Evolutionary conservation across 1,139 yeast genomes (phyloP).

Genomic region (Taiozyma onychis): DNA sequence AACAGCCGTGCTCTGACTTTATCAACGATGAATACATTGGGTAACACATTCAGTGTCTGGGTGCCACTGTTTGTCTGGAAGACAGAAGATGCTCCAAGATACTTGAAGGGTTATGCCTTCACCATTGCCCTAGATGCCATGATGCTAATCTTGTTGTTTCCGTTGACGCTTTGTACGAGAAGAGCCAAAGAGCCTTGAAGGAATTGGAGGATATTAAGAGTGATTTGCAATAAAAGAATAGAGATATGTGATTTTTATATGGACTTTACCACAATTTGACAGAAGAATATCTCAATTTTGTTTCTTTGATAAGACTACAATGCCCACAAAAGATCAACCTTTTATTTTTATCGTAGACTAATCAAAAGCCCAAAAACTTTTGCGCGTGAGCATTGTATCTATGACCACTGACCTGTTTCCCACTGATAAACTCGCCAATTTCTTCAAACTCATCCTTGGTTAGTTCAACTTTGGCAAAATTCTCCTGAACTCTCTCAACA

Average conservation of each 20-base stretch:
- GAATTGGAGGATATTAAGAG: background rate
- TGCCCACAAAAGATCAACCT: too few species aligned
- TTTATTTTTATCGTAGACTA: background rate
- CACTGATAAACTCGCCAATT: conserved; percentile 38
- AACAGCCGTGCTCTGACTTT: conserved; percentile 32
- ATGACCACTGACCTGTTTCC: conserved; percentile 39
- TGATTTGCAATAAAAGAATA: background rate
- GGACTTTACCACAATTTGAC: too few species aligned
- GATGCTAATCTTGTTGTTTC: conserved; percentile 8
- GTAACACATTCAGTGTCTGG: conserved; percentile 47
- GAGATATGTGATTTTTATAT: too few species aligned
- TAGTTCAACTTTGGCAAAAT: conserved; percentile 43
- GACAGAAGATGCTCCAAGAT: conserved; percentile 50
- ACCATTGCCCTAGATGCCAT: conserved; percentile 24
- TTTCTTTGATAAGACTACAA: too few species aligned
- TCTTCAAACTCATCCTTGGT: conserved; percentile 47
- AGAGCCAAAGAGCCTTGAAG: background rate
- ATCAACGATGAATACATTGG: conserved; percentile 34
- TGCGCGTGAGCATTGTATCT: conserved; percentile 36
- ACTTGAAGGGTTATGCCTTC: conserved; percentile 44
- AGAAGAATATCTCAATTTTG: too few species aligned
- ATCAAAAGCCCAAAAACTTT: conserved; percentile 10
- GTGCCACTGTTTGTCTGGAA: conserved; percentile 45
- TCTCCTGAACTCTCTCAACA: conserved; percentile 51
- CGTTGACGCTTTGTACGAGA: conserved; percentile 5